Base-by-base conservation (phyloP, 1,284 basidiomycete species). In the Golubevia sp. region DNA sequence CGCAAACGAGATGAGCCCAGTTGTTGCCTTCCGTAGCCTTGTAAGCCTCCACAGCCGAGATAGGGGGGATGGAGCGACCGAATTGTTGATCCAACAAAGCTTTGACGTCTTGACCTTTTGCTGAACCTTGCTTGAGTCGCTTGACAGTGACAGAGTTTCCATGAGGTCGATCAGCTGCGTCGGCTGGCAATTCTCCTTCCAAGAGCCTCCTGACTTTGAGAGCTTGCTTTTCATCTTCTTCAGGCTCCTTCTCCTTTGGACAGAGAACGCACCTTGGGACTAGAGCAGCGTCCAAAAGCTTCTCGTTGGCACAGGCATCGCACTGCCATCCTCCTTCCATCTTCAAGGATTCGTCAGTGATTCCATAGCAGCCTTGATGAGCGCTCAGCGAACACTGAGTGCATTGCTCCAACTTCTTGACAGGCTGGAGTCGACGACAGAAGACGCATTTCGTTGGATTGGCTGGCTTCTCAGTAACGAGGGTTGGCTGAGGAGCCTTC, bases 11-110 rank as follows among this genome's bases (percentile, higher is more conserved):
- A 59, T 83, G 80, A 4, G 68, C 69, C 80, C 80, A 83, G 56
- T 80, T 79, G 68, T 79, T 80, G 67, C 73, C 74, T 62, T 83
- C 80, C 15, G 80, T 83, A 27, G 79, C 77, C 59, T 83, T 83
- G 68, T 77, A 73, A 4, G 74, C 77, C 48, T 82, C 80, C 55
- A 82, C 30, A 21, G 73, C 73, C 1, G 65, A 70, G 21, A 79
- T 27, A 3, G 62, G 59, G 0, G 74, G 63, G 2, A 64, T 60
- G 48, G 30, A 34, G 11, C 30, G 30, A 34, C 5, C 4, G 30
- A 5, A 34, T 34, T 34, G 30, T 34, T 34, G 30, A 34, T 34
- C 30, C 5, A 34, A 5, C 5, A 11, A 5, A 34, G 30, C 11
- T 11, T 34, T 34, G 4, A 11, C 30, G 30, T 34, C 30, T 11